These are phyloP conservation scores for Bruguiera hainesii DNA, from an alignment of 441 rosid genomes.

Conservation along the genomic window DNA sequence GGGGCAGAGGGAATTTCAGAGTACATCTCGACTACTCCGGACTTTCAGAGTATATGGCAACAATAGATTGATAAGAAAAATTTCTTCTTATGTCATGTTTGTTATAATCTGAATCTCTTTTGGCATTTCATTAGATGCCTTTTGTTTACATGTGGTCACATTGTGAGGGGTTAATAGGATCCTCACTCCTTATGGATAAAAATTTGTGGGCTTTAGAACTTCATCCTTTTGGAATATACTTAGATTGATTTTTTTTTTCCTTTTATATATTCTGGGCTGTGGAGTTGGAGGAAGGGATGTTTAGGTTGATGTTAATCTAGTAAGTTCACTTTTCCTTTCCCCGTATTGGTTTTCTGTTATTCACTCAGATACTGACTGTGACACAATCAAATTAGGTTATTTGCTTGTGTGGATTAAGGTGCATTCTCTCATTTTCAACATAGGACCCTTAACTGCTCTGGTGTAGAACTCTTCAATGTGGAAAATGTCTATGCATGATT, in stretches of 20 bases:
- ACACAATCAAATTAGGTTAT: not conserved
- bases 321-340: no score
- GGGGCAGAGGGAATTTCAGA: not conserved
- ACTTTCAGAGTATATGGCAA: no score
- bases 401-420: not conserved
- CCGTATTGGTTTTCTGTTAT: no score
- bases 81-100: conserved; percentile 3
- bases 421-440: not conserved
- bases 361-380: no score
- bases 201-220: conserved; percentile 3
- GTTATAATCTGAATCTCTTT: not conserved
- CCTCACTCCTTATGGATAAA: not conserved
- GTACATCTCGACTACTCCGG: no score
- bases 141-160: not conserved
- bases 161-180: not conserved
- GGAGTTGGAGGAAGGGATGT: not conserved
- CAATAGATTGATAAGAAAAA: not conserved
- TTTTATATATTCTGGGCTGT: not conserved
- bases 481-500: no score
- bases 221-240: not conserved
- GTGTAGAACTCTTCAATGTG: no score
- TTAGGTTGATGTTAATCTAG: no score
- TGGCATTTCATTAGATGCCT: conserved; percentile 8
- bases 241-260: not conserved
- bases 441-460: no score